A percentile compares a stretch with the other conserved stretches of the same genome.
Evolutionary conservation across 2,329 filamentous ascomycete species (phyloP).

Genomic region (Colletotrichum phormii): DNA sequence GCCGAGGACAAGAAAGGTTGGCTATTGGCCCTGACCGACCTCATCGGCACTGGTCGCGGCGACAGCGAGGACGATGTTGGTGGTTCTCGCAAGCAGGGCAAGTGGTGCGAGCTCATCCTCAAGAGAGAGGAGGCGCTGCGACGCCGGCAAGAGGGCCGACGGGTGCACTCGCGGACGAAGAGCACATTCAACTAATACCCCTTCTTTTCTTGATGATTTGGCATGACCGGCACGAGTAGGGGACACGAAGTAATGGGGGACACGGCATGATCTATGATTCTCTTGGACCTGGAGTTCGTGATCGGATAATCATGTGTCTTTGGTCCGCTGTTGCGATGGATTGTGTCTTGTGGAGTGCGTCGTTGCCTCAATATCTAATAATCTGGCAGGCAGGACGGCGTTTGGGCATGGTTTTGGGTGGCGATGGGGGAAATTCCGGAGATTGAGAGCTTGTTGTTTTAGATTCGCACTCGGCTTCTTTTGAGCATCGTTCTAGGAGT

Average conservation of each 20-base stretch:
- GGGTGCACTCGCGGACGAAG: constrained; percentile 68
- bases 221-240: constrained; percentile 33
- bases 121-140: constrained; percentile 72
- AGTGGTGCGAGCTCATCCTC: constrained; percentile 77
- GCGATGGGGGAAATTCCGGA: constrained; percentile 31
- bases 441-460: constrained; percentile 27
- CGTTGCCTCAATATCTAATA: constrained; percentile 33
- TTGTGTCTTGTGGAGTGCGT: constrained; percentile 23
- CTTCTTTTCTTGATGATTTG: constrained; percentile 32
- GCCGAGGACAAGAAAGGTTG: constrained; percentile 89
- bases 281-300: constrained; percentile 38
- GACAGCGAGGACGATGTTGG: constrained; percentile 59
- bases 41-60: constrained; percentile 63
- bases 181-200: constrained; percentile 61
- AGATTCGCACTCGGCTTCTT: constrained; percentile 30
- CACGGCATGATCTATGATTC: constrained; percentile 37
- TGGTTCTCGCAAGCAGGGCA: constrained; percentile 59
- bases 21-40: constrained; percentile 89
- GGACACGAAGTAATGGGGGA: constrained; percentile 32
- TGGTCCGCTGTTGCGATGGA: constrained; percentile 21
- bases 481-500: constrained; percentile 34
- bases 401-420: constrained; percentile 30
- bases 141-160: constrained; percentile 62
- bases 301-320: constrained; percentile 36
- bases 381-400: constrained; percentile 27